These are phyloP conservation scores for Stachybotrys echinatus DNA, from an alignment of 2,329 filamentous ascomycete species.

Conservation along the genomic window DNA sequence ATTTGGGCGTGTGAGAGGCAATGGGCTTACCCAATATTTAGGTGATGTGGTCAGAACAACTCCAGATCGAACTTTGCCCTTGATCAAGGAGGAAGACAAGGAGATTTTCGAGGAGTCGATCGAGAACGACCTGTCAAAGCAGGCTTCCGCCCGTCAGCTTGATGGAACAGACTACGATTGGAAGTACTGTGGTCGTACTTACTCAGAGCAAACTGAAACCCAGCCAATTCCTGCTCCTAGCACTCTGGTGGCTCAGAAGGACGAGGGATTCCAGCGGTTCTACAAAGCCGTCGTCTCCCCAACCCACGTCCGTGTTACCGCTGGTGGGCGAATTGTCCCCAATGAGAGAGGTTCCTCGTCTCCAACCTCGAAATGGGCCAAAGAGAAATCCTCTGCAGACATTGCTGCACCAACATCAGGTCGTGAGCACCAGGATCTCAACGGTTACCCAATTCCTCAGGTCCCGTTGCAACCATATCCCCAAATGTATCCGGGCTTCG, in stretches of 20 bases:
- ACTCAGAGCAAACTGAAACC: conserved; percentile 33
- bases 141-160: conserved; percentile 20
- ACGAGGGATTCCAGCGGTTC: conserved; percentile 62
- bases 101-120: conserved; percentile 6
- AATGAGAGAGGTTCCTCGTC: conserved; percentile 53
- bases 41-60: conserved; percentile 25
- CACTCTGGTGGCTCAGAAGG: conserved; percentile 48
- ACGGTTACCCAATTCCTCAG: conserved; percentile 18
- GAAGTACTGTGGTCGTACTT: conserved; percentile 40
- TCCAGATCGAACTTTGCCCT: conserved; percentile 17
- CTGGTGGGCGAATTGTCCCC: conserved; percentile 61
- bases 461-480: conserved; percentile 20
- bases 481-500: conserved; percentile 25
- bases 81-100: conserved; percentile 17
- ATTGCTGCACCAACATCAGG: conserved; percentile 11
- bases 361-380: conserved; percentile 45
- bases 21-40: conserved; percentile 7
- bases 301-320: conserved; percentile 61
- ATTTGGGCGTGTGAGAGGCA: conserved; percentile 3
- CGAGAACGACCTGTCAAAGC: conserved; percentile 5
- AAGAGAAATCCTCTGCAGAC: conserved; percentile 28
- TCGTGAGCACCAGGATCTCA: conserved; percentile 13
- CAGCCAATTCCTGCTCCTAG: conserved; percentile 50
- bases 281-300: conserved; percentile 65
- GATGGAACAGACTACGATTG: conserved; percentile 37